Conservation (phyloP, 371 early-diverging fungal species). For the Gilbertella persicaria region DNA sequence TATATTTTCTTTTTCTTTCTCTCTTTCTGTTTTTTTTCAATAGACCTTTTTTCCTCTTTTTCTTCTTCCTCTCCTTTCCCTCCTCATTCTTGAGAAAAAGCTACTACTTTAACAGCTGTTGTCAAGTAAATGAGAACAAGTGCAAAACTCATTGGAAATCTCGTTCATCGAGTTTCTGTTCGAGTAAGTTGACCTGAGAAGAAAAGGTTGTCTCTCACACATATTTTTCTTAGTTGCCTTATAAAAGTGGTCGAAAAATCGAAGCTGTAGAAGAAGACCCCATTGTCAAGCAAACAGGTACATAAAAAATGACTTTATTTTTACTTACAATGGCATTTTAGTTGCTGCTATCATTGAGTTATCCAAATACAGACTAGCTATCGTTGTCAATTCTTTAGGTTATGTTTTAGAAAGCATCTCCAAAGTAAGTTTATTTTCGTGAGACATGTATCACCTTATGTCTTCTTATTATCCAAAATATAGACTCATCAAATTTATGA, state of each 20-base stretch:
- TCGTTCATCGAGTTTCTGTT: conserved; percentile 54
- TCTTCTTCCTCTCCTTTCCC: not conserved
- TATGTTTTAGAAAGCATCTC: conserved; percentile 63
- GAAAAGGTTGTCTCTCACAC: not conserved
- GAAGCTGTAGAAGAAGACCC: conserved; percentile 68
- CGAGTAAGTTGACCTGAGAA: conserved; percentile 39
- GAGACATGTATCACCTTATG: not conserved
- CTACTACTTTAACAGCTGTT: not conserved
- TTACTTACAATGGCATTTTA: conserved; percentile 6
- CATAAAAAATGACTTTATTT: not conserved
- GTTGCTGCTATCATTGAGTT: conserved; percentile 69
- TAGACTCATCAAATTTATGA: conserved; percentile 44
- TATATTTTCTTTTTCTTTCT: not conserved
- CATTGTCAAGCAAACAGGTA: conserved; percentile 65
- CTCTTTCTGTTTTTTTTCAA: not conserved
- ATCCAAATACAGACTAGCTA: conserved; percentile 58
- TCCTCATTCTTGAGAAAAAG: not conserved
- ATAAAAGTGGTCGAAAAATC: conserved; percentile 53
- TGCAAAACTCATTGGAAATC: conserved; percentile 50
- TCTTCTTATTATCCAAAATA: not conserved
- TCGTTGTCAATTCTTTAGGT: conserved; percentile 58
- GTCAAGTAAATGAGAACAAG: conserved; percentile 40
- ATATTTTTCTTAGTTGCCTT: conserved; percentile 54
- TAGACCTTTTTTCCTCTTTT: not conserved
- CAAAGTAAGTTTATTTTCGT: conserved; percentile 46